Base-by-base conservation (phyloP, 768 basidiomycete genomes). In the Naganishia kalamii region DNA sequence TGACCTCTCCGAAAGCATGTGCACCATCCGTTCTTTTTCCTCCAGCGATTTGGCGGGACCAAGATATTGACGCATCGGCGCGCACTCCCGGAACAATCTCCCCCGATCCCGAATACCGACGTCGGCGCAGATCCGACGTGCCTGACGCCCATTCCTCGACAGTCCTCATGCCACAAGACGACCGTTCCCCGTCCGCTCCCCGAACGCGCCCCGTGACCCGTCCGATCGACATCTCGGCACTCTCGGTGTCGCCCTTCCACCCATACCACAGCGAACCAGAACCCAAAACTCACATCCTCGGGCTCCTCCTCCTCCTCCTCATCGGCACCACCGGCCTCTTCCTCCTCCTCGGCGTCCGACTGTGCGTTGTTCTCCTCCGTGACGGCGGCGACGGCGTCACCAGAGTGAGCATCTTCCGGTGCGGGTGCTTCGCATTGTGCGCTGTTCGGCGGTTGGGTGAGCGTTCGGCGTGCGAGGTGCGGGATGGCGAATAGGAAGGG, bases 201-300 rank as follows among this genome's bases (percentile, higher is more conserved):
- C 29, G 3, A 4, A 10, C 2, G 8, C 50, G n/a, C 10, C n/a
- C 12, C 50, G 10, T 15, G n/a, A 25, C 29, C 27, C n/a, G 4
- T 15, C n/a, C 11, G 25, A 51, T 51, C 25, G n/a, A 25, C 21
- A 15, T 8, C 25, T 19, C 30, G 23, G 4, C 30, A 54, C 11
- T 10, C 21, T 23, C 7, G 3, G n/a, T 2, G 6, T 10, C 51
- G 27, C 40, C 7, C 33, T 21, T 4, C 41, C 43, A 25, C 60
- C 11, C 27, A 19, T 15, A 40, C 43, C 2, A 10, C n/a, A 29
- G 44, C 1, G n/a, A 8, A 33, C 37, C 33, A 11, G 25, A 43
- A 52, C 27, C 33, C 21, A 61, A n/a, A 23, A 84, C 88, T 75
- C 71, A 92, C 90, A 75, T 92, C 90, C 78, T 91, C 89, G 15